Percentiles rank a stretch among this genome's conserved stretches.
These are phyloP conservation scores for Pseudonitzschia delicatissima DNA, from an alignment of 108 stramenopile species.

Conservation along the genomic window DNA sequence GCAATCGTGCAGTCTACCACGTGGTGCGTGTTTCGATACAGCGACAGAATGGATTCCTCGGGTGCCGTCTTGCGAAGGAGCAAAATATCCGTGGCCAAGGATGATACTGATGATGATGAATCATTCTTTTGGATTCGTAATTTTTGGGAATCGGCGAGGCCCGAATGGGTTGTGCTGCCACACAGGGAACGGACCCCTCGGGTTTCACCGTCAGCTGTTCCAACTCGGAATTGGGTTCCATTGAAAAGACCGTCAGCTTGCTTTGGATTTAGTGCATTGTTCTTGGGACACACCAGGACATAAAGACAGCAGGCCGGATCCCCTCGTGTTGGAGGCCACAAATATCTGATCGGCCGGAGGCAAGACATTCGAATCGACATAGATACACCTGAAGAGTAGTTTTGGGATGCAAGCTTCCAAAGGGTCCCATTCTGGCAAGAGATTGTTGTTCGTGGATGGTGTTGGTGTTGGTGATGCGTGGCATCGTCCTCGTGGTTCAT, in stretches of 20 bases:
- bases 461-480: constrained; percentile 2
- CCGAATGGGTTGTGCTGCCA: constrained; percentile 38
- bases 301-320: constrained; percentile 19
- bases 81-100: constrained; percentile 55
- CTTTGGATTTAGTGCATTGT: constrained; percentile 1
- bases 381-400: constrained; percentile 23
- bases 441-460: constrained; percentile 1
- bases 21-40: constrained; percentile 43
- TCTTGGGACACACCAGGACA: constrained; percentile 20
- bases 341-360: constrained; percentile 23
- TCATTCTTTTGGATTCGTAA: constrained; percentile 21
- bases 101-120: background rate
- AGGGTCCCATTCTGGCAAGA: constrained; percentile 24
- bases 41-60: constrained; percentile 15
- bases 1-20: constrained; percentile 44
- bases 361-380: constrained; percentile 18
- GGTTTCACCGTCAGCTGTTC: background rate
- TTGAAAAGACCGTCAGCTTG: constrained; percentile 15
- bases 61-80: constrained; percentile 23
- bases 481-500: too few relatives aligned
- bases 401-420: constrained; percentile 34
- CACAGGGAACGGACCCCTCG: constrained; percentile 37
- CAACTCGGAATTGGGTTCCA: background rate
- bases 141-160: constrained; percentile 45
- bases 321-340: constrained; percentile 33